Evolutionary conservation across 2,329 filamentous ascomycete species (phyloP), one percentile per base, ranked within the genome.

Genomic region (Aspergillus costaricaensis): DNA sequence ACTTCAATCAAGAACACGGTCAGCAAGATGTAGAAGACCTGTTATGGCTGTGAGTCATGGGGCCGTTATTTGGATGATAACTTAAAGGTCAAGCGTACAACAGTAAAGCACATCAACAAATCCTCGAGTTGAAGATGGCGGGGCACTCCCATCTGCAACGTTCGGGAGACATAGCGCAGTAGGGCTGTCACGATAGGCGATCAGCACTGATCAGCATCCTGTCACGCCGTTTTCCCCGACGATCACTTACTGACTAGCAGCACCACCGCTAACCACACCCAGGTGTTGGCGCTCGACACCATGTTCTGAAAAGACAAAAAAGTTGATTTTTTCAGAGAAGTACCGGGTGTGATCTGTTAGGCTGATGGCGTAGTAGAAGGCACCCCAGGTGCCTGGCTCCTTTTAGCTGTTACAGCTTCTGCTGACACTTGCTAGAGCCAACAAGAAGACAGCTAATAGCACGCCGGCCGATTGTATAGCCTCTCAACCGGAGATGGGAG

Each of bases 1-100:
- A 81, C 77, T 59, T 80, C 71, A 59, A 80, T 77, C 49, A 79
- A 75, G 30, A 73, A 75, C 5, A 81, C 73, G 44, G 80, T 78
- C 15, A 81, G 74, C 5, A 79, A 72, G 14, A 79, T 80, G 54
- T 79, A 80, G 15, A 68, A 58, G 17, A 70, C 53, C 68, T 72
- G 55, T 14, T 17, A 12, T 54, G n/a, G 30, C 27, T 6, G 36
- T 57, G 12, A 57, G 43, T 41, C 15, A 15, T 10, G 14, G 14
- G 3, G 6, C 17, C 2, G 3, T 38, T 19, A 7, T 4, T 9
- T 5, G 3, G 8, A 10, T 15, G 2, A 6, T 8, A 14, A 3
- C 2, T 12, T 5, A 9, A 10, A 23, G 19, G n/a, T 21, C 10
- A 15, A 19, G 23, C 58, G 43, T 59, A 63, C 60, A 48, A 63